Evolutionary conservation across 2,329 filamentous ascomycete genomes (phyloP), one percentile per base, ranked within the genome.

Genomic region (Dothideomycetes sp.): DNA sequence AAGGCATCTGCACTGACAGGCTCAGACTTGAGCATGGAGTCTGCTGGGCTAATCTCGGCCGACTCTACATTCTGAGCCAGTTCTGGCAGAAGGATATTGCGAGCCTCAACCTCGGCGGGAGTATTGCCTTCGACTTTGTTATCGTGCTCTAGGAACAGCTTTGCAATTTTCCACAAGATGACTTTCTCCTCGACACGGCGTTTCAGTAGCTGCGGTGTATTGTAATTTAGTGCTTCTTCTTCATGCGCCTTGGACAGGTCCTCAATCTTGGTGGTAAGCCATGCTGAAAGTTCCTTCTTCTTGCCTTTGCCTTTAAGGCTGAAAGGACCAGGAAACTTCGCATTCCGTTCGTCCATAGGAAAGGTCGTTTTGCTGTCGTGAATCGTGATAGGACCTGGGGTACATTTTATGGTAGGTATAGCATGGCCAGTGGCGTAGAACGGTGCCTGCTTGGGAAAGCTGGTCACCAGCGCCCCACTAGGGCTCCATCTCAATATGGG

Each of bases 401-500:
- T 83, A 35, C 86, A 79, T 52, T 91, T 79, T 46, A 95, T 81
- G 65, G 82, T 82, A 0, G 89, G 87, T 5, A 74, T 61, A 15
- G 73, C 68, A 49, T 81, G 77, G 36, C 79, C 83, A 47, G 84
- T 79, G 18, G 80, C 78, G 60, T 94, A 96, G 34, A 88, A 79
- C 11, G 89, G 88, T 24, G 91, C 76, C 48, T 89, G 82, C 56
- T 84, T 87, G 0, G 93, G 91, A 53, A 96, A 95, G 32, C 80
- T 85, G 1, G 83, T 87, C 3, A 93, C 71, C 9, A 95, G 66
- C 2, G 76, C 75, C 10, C 91, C 91, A 15, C 87, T 88, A 36
- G 93, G 78, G 3, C 86, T 87, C 81, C 93, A 98, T 1, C 75
- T 75, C 52, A 96, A 81, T 10, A 94, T 73, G 0, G 93, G 91